A percentile compares a stretch with the other conserved stretches of the same genome.
Evolutionary conservation across 2,329 filamentous ascomycete species (phyloP).

Genomic region (Penicillium sp.): DNA sequence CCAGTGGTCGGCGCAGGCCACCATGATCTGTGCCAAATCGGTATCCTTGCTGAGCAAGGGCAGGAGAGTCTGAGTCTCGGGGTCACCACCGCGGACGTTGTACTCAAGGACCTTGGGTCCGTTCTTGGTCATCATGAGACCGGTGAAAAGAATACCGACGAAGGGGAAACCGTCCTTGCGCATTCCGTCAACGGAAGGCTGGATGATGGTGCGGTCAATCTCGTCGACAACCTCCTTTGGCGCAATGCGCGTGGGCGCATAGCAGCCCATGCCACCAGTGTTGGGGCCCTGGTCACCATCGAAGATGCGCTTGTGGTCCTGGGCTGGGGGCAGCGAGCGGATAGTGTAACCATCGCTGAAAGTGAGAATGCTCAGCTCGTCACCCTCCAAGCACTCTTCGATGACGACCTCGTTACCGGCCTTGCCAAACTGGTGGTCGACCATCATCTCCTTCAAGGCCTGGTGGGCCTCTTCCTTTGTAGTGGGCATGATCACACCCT

Average conservation of each 20-base stretch:
- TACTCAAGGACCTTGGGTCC: conserved; percentile 88
- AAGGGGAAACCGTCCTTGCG: conserved; percentile 66
- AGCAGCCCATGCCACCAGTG: conserved; percentile 97
- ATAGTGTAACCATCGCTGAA: conserved; percentile 90
- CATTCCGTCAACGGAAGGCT: conserved; percentile 89
- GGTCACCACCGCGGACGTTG: conserved; percentile 90
- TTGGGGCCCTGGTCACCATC: conserved; percentile 91
- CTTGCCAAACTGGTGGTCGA: conserved; percentile 79
- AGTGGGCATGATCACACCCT: conserved; percentile 88
- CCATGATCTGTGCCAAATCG: conserved; percentile 85
- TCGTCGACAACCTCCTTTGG: conserved; percentile 73
- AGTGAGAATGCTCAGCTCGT: conserved; percentile 87
- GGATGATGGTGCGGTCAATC: conserved; percentile 79
- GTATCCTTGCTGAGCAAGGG: conserved; percentile 75
- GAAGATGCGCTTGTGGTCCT: conserved; percentile 94
- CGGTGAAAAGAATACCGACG: conserved; percentile 53
- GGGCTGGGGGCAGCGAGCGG: conserved; percentile 80
- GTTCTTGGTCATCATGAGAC: conserved; percentile 84
- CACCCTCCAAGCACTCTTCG: conserved; percentile 87
- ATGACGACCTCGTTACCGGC: conserved; percentile 92
- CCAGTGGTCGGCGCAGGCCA: conserved; percentile 76
- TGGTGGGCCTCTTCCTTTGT: conserved; percentile 79
- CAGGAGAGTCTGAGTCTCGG: conserved; percentile 85
- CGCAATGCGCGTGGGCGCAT: conserved; percentile 83
- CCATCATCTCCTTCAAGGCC: conserved; percentile 87